Evolutionary conservation across 2,329 filamentous ascomycete species (phyloP).

Genomic region (Rhinocladiella mackenziei): DNA sequence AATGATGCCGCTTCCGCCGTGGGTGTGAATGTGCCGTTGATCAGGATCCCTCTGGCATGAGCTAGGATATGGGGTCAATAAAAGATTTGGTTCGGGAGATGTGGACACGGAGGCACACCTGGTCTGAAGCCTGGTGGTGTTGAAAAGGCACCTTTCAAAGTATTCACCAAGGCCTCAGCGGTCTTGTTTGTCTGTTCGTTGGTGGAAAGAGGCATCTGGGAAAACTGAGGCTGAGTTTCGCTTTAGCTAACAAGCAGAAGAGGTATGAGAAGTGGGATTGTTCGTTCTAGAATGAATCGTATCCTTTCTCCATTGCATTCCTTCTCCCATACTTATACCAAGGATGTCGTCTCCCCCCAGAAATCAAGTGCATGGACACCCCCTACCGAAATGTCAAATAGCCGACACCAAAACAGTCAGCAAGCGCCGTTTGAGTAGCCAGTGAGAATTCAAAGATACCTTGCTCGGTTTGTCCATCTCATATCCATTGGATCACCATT

Average conservation of each 20-base stretch:
- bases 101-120: constrained; percentile 30
- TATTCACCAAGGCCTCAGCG: constrained; percentile 36
- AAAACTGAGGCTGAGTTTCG: too few relatives aligned
- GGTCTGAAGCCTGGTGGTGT: constrained; percentile 42
- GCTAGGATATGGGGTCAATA: constrained; percentile 44
- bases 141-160: constrained; percentile 39
- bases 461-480: neutral
- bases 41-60: constrained; percentile 53
- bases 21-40: constrained; percentile 53
- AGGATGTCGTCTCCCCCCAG: neutral
- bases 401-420: constrained; percentile 11
- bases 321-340: neutral
- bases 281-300: too few relatives aligned
- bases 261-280: neutral
- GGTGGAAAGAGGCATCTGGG: constrained; percentile 49
- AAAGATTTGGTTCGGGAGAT: constrained; percentile 32
- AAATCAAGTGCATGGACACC: neutral
- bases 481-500: constrained; percentile 7
- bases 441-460: constrained; percentile 5
- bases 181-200: constrained; percentile 40
- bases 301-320: neutral
- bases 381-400: constrained; percentile 12
- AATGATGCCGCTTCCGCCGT: constrained; percentile 43
- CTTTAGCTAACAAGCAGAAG: too few relatives aligned
- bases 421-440: constrained; percentile 7